Evolutionary conservation across 768 basidiomycete genomes (phyloP).

Genomic region (Lactarius trivialis): DNA sequence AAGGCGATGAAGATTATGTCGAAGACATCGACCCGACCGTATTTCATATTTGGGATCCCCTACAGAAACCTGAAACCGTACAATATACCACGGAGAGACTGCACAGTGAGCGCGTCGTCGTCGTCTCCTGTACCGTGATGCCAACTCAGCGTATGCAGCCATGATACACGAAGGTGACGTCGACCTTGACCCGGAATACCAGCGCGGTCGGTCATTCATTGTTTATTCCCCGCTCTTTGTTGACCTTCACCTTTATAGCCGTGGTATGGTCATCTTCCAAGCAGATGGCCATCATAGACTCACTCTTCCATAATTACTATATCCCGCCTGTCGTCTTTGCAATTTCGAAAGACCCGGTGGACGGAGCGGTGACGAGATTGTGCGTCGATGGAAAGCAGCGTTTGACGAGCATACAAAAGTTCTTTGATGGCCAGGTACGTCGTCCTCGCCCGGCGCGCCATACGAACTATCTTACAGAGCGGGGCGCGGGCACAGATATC

Average conservation of each 20-base stretch:
- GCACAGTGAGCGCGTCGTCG: conserved; percentile 22
- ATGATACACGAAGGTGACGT: conserved; percentile 64
- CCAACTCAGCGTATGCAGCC: conserved; percentile 30
- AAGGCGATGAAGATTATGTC: conserved; percentile 11
- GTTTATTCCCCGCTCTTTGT: neutral
- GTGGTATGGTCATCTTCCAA: conserved; percentile 76
- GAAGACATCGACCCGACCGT: conserved; percentile 12
- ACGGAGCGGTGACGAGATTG: conserved; percentile 37
- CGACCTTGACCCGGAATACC: conserved; percentile 65
- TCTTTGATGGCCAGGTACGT: conserved; percentile 59
- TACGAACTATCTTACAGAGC: neutral
- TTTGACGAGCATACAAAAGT: conserved; percentile 67
- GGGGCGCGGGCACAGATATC: conserved; percentile 38
- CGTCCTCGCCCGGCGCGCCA: neutral
- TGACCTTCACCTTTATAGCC: conserved; percentile 33
- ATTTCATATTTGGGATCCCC: conserved; percentile 25
- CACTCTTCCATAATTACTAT: conserved; percentile 71
- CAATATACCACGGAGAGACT: conserved; percentile 25
- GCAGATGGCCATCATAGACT: conserved; percentile 70
- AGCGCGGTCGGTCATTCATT: conserved; percentile 46
- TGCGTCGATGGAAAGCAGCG: conserved; percentile 82
- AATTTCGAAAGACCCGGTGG: conserved; percentile 30
- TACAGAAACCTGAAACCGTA: conserved; percentile 21
- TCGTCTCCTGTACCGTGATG: neutral
- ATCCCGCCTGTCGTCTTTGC: conserved; percentile 77